Evolutionary conservation across 768 basidiomycete genomes (phyloP).

Genomic region (Tricholoma terreum): DNA sequence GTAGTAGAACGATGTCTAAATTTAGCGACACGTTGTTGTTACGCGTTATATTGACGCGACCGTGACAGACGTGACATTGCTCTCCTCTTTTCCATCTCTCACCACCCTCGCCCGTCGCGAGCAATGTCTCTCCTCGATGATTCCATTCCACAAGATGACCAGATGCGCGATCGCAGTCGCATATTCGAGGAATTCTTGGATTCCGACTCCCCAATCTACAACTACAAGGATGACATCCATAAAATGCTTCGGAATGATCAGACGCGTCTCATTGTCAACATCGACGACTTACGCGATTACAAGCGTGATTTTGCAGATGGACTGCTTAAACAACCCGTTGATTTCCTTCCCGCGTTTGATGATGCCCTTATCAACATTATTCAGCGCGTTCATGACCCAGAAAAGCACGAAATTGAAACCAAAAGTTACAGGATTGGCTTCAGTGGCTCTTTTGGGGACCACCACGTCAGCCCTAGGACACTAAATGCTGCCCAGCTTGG

Average conservation of each 20-base stretch:
- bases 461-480: constrained; percentile 94
- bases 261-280: constrained; percentile 89
- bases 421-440: constrained; percentile 88
- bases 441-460: constrained; percentile 96
- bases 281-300: constrained; percentile 94
- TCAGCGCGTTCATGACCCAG: constrained; percentile 66
- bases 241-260: constrained; percentile 80
- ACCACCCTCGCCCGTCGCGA: constrained; percentile 7
- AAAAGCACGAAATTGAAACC: constrained; percentile 78
- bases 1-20: no score
- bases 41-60: constrained; percentile 1
- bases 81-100: background rate
- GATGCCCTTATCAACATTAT: constrained; percentile 75
- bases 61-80: background rate
- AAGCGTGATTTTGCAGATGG: constrained; percentile 86
- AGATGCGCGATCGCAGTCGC: constrained; percentile 70
- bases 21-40: background rate
- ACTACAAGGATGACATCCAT: constrained; percentile 82
- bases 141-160: constrained; percentile 63
- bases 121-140: constrained; percentile 52
- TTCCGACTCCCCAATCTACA: constrained; percentile 62
- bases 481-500: constrained; percentile 86
- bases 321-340: constrained; percentile 82
- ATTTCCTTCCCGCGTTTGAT: constrained; percentile 88
- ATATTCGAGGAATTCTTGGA: constrained; percentile 83